phyloP scores from a whole-genome alignment of 176 grass and related monocot genomes.

The Rhynchospora pubera region DNA sequence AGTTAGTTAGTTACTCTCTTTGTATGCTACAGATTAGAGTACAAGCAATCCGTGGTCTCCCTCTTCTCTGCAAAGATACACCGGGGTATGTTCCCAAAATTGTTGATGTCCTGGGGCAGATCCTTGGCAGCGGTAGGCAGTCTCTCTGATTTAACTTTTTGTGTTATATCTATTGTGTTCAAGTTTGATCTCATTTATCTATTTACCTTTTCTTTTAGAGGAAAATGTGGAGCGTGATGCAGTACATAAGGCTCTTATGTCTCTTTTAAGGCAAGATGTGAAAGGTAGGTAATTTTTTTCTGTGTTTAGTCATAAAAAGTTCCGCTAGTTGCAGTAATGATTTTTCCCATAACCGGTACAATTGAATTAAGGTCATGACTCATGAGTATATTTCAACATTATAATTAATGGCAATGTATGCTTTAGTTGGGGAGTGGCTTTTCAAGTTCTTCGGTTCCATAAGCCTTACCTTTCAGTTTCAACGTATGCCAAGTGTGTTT shows the following conservation, averaged over 20 bases:
- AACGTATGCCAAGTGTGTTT: background rate
- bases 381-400: background rate
- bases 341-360: background rate
- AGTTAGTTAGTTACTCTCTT: background rate
- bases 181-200: constrained; percentile 12
- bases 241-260: constrained; percentile 93
- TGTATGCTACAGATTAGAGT: constrained; percentile 72
- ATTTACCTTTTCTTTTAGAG: constrained; percentile 36
- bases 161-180: constrained; percentile 16
- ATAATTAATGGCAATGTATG: background rate
- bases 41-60: constrained; percentile 96
- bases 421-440: background rate
- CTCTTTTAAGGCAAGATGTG: constrained; percentile 88
- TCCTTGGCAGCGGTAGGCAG: constrained; percentile 68
- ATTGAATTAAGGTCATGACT: background rate
- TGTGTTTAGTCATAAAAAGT: constrained; percentile 4
- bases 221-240: constrained; percentile 99
- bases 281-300: constrained; percentile 57
- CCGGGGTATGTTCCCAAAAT: constrained; percentile 85
- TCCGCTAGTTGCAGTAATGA: background rate
- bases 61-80: constrained; percentile 90
- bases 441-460: background rate
- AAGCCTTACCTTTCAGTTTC: background rate
- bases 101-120: constrained; percentile 90
- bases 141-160: constrained; percentile 22